A percentile compares a stretch with the other conserved stretches of the same genome.
phyloP scores from a whole-genome alignment of 2,329 filamentous ascomycete genomes.

The Pseudogymnoascus sp. region DNA sequence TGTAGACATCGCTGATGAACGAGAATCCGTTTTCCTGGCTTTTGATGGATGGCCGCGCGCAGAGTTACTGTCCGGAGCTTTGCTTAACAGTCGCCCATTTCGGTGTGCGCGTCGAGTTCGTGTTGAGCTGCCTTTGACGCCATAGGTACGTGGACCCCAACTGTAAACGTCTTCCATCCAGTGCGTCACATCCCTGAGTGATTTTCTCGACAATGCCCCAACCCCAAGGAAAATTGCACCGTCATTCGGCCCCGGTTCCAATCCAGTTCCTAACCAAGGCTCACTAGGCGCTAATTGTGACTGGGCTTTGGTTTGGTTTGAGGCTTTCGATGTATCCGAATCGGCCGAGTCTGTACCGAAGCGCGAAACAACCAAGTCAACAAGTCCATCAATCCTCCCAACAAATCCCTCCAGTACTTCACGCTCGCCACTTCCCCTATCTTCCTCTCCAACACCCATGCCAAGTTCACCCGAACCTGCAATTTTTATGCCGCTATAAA shows the following conservation, averaged over 20 bases:
- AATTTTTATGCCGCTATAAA: slow-evolving; percentile 80
- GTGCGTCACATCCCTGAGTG: slow-evolving; percentile 64
- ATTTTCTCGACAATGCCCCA: slow-evolving; percentile 63
- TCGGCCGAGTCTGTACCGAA: slow-evolving; percentile 51
- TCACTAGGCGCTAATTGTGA: slow-evolving; percentile 26
- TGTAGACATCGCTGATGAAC: not conserved
- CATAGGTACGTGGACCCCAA: slow-evolving; percentile 79
- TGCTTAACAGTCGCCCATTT: not conserved
- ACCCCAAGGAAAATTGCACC: slow-evolving; percentile 81
- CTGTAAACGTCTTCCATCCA: slow-evolving; percentile 88
- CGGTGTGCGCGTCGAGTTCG: slow-evolving; percentile 42
- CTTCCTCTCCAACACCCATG: slow-evolving; percentile 90
- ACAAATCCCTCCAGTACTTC: slow-evolving; percentile 90
- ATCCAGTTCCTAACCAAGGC: slow-evolving; percentile 67
- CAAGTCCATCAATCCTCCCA: slow-evolving; percentile 69
- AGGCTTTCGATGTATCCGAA: slow-evolving; percentile 8
- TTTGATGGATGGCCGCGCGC: slow-evolving; percentile 28
- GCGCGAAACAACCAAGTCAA: slow-evolving; percentile 80
- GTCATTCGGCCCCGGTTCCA: slow-evolving; percentile 62
- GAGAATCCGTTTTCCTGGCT: not conserved
- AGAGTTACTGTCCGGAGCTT: not conserved
- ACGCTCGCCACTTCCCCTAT: slow-evolving; percentile 85
- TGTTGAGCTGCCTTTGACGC: slow-evolving; percentile 70
- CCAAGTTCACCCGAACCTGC: slow-evolving; percentile 87
- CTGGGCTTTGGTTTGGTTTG: slow-evolving; percentile 14